Percentiles rank a stretch among this genome's conserved stretches.
Evolutionary conservation across 2,329 filamentous ascomycete species (phyloP).

Genomic region (Phaeophleospora eucalypticola): DNA sequence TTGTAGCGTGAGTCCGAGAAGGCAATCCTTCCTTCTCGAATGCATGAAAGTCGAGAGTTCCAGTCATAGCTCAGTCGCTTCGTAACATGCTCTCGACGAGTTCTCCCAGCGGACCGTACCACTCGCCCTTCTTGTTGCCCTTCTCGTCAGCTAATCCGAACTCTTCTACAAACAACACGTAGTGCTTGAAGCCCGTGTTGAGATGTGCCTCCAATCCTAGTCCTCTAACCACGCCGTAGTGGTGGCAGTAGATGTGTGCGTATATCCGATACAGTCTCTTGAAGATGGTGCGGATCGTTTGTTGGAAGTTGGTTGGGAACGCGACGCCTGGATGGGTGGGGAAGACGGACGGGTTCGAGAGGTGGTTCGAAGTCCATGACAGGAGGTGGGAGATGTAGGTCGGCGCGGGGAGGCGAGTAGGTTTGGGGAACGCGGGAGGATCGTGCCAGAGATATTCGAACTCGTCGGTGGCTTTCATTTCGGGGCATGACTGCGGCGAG

Average conservation of each 20-base stretch:
- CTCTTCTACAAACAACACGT: conserved; percentile 97
- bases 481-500: conserved; percentile 91
- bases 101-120: conserved; percentile 93
- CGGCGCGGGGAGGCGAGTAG: conserved; percentile 95
- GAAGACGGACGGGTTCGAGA: conserved; percentile 92
- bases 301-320: conserved; percentile 85
- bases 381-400: conserved; percentile 98
- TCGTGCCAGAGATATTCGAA: conserved; percentile 99
- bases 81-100: conserved; percentile 96
- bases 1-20: not conserved
- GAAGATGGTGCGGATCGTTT: conserved; percentile 98
- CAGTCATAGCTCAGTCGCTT: too few relatives aligned
- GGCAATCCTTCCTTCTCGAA: too few relatives aligned
- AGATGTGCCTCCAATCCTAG: conserved; percentile 93
- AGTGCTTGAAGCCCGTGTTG: conserved; percentile 99
- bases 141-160: conserved; percentile 87
- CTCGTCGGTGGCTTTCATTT: conserved; percentile 99
- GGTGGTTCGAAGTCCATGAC: conserved; percentile 90
- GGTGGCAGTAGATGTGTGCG: conserved; percentile 94
- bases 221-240: conserved; percentile 94
- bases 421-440: conserved; percentile 85
- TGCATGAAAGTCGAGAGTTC: too few relatives aligned
- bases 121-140: conserved; percentile 57
- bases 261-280: conserved; percentile 99
- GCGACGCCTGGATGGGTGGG: conserved; percentile 72